These are phyloP conservation scores for Zygosaccharomyces pseudobailii DNA, from an alignment of 1,139 yeast species.

Conservation along the genomic window DNA sequence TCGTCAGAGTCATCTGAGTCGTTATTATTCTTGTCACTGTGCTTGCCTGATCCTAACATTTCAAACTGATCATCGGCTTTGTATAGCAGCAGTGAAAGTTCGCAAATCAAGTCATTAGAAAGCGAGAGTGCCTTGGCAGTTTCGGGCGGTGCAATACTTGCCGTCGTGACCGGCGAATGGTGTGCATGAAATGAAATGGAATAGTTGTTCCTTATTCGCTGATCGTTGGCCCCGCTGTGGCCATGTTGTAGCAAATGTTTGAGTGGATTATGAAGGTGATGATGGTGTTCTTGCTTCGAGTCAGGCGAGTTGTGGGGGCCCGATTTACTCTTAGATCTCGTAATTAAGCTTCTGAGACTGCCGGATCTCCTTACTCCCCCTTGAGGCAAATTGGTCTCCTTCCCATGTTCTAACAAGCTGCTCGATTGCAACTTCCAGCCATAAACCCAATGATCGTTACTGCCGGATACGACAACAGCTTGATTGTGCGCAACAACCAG, in stretches of 20 bases:
- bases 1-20: slow-evolving; percentile 16
- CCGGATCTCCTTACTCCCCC: slow-evolving; percentile 3
- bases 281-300: slow-evolving; percentile 5
- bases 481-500: slow-evolving; percentile 15
- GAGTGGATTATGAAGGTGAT: slow-evolving; percentile 7
- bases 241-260: slow-evolving; percentile 10
- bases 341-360: slow-evolving; percentile 5
- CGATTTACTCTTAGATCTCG: slow-evolving; percentile 1
- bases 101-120: slow-evolving; percentile 76
- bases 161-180: slow-evolving; percentile 66
- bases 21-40: neutral
- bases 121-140: slow-evolving; percentile 62
- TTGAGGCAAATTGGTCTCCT: neutral
- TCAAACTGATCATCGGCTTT: slow-evolving; percentile 30
- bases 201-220: slow-evolving; percentile 33
- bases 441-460: slow-evolving; percentile 43
- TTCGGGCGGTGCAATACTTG: slow-evolving; percentile 72
- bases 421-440: slow-evolving; percentile 29
- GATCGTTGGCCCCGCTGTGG: slow-evolving; percentile 22
- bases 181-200: slow-evolving; percentile 76
- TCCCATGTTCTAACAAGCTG: neutral
- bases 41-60: slow-evolving; percentile 7
- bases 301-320: neutral
- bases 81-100: slow-evolving; percentile 43
- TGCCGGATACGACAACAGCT: slow-evolving; percentile 39